Base-by-base conservation (phyloP, 169 alveolate species). In the Eimeria acervulina region DNA sequence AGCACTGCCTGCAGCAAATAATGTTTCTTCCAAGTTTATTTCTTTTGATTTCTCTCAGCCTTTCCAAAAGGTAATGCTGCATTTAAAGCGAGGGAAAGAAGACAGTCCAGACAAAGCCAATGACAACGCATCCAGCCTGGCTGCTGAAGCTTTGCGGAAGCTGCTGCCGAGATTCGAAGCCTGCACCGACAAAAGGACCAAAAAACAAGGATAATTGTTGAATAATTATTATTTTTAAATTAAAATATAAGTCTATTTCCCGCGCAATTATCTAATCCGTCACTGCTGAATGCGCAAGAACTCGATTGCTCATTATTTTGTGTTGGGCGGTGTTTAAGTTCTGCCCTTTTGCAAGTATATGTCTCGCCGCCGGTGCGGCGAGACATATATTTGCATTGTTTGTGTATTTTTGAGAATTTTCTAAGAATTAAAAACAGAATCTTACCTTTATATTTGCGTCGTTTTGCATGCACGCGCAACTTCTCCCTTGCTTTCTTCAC, bases 141-240 rank as follows among this genome's bases (percentile, higher is more conserved):
- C 74, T 61, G 74, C 74, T 23, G 74, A 7, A 61, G 74, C 74
- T 61, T 23, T n/a, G 74, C 74, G 74, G 74, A 61, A 61, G 74
- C 74, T n/a, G n/a, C 74, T 61, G 74, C n/a, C 5, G 26, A 17
- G 36, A 8, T 6, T 61, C 74, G 31, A 61, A 17, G 15, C 36
- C 74, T 61, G 74, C 74, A 61, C 74, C 74, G 31, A 17, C 74
- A 61, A 61, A 7, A 17, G 10, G 15, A 61, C n/a, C 5, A 61
- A 61, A 23, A 61, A 6, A 6, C 15, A 17, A 61, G n/a, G n/a
- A n/a, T n/a, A 61, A 61, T 17, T 61, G 10, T 10, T 61, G 74
- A 61, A 61, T 61, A 61, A 10, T 61, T 61, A n/a, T n/a, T 17
- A 61, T 3, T 61, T 61, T 10, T 61, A 61, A 17, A 61, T 61